Conservation (phyloP, 768 basidiomycete genomes). For the Auriscalpium vulgare region DNA sequence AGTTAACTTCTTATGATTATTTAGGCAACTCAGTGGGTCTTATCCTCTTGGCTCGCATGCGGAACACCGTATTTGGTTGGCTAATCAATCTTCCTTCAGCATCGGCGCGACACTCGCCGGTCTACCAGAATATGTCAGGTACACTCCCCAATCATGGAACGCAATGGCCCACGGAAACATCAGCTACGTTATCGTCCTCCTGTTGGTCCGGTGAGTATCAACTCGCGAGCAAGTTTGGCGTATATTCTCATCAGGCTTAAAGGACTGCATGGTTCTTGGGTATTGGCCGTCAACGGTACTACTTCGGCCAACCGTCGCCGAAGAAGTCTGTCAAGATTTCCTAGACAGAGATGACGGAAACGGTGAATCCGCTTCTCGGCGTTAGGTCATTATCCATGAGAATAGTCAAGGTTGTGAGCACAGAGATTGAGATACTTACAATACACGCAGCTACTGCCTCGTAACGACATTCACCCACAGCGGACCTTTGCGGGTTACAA, state of each 20-base stretch:
- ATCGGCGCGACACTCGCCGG: constrained; percentile 47
- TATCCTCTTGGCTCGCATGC: no score
- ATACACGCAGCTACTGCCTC: no score
- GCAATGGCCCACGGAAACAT: constrained; percentile 72
- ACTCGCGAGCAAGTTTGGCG: neutral
- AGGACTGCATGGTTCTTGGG: constrained; percentile 32
- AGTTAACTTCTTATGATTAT: neutral
- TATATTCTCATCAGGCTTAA: neutral
- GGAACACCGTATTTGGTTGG: neutral
- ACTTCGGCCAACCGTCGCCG: constrained; percentile 16
- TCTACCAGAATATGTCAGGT: constrained; percentile 49
- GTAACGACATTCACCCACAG: neutral
- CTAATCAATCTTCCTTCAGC: constrained; percentile 27
- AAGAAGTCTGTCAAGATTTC: neutral
- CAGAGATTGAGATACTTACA: no score
- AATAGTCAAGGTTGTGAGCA: no score
- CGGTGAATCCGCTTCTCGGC: no score
- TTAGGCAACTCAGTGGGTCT: constrained; percentile 52
- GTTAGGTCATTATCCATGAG: no score
- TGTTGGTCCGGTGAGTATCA: constrained; percentile 43
- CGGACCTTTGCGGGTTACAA: neutral
- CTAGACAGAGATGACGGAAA: neutral
- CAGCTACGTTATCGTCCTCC: constrained; percentile 49
- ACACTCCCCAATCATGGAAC: constrained; percentile 52
- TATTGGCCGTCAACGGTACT: constrained; percentile 28